These are phyloP conservation scores for Arctostaphylos glauca DNA, from an alignment of 148 eudicot genomes.

Conservation along the genomic window DNA sequence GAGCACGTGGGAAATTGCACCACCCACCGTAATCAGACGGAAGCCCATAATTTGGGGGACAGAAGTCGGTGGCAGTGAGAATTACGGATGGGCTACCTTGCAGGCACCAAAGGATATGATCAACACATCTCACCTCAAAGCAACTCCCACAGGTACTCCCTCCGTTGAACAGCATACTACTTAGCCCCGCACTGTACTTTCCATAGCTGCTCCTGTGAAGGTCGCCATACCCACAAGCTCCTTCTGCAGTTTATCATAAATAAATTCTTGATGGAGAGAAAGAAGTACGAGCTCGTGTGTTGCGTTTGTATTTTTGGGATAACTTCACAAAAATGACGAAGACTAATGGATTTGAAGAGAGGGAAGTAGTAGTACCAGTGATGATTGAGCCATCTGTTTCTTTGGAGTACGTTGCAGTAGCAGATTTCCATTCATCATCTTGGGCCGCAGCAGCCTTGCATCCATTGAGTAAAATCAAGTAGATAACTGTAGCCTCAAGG, in stretches of 20 bases:
- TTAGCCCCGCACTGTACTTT: constrained; percentile 50
- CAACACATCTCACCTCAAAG: constrained; percentile 59
- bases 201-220: constrained; percentile 54
- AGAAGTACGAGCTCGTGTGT: background rate
- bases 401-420: constrained; percentile 53
- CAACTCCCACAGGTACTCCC: constrained; percentile 75
- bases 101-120: constrained; percentile 56
- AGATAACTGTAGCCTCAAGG: background rate
- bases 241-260: constrained; percentile 31
- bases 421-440: constrained; percentile 56
- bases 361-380: constrained; percentile 35
- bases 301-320: background rate
- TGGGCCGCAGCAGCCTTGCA: constrained; percentile 24
- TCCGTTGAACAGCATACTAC: constrained; percentile 51
- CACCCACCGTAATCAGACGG: constrained; percentile 68
- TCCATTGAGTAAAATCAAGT: constrained; percentile 23
- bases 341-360: background rate
- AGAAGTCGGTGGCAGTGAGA: constrained; percentile 70
- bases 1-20: constrained; percentile 69
- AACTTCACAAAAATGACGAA: background rate
- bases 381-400: constrained; percentile 49
- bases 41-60: constrained; percentile 67
- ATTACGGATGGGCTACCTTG: constrained; percentile 58
- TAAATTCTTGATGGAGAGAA: background rate
- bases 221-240: constrained; percentile 74